Evolutionary conservation across 2,329 filamentous ascomycete genomes (phyloP).

Genomic region (Thermomyces lanuginosus): DNA sequence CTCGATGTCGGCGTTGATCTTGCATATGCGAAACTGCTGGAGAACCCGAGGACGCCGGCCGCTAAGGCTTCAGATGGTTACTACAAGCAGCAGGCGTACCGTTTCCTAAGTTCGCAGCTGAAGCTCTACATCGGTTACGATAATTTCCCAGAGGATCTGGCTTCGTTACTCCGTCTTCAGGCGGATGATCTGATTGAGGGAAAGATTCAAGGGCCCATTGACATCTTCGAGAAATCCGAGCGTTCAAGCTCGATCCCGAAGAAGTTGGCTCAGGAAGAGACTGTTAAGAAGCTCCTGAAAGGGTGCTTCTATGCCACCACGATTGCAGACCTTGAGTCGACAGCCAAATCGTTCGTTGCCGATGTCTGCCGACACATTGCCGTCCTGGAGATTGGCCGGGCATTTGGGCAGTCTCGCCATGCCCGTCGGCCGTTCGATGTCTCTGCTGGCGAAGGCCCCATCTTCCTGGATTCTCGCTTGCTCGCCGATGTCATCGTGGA

Average conservation of each 20-base stretch:
- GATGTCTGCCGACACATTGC: constrained; percentile 82
- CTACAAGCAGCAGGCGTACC: constrained; percentile 87
- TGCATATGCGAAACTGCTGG: constrained; percentile 74
- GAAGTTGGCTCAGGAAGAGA: constrained; percentile 66
- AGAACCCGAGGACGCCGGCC: constrained; percentile 48
- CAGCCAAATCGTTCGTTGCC: constrained; percentile 57
- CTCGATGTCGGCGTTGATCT: constrained; percentile 72
- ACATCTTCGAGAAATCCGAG: constrained; percentile 57
- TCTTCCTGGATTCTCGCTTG: constrained; percentile 72
- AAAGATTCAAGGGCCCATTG: constrained; percentile 54
- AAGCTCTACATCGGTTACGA: constrained; percentile 85
- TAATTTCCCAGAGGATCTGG: constrained; percentile 74
- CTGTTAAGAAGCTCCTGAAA: constrained; percentile 73
- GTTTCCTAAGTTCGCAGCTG: constrained; percentile 71
- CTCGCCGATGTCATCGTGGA: constrained; percentile 83
- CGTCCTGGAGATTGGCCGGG: constrained; percentile 71
- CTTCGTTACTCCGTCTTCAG: constrained; percentile 68
- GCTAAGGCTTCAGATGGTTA: constrained; percentile 54
- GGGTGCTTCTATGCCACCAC: constrained; percentile 75
- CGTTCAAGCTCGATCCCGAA: constrained; percentile 71
- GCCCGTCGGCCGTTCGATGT: constrained; percentile 67
- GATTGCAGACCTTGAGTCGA: constrained; percentile 59
- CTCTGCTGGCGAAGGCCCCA: constrained; percentile 66
- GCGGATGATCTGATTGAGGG: constrained; percentile 66
- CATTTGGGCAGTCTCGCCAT: constrained; percentile 67